phyloP scores from a whole-genome alignment of 106 monocot species.

The Platanthera guangdongensis region DNA sequence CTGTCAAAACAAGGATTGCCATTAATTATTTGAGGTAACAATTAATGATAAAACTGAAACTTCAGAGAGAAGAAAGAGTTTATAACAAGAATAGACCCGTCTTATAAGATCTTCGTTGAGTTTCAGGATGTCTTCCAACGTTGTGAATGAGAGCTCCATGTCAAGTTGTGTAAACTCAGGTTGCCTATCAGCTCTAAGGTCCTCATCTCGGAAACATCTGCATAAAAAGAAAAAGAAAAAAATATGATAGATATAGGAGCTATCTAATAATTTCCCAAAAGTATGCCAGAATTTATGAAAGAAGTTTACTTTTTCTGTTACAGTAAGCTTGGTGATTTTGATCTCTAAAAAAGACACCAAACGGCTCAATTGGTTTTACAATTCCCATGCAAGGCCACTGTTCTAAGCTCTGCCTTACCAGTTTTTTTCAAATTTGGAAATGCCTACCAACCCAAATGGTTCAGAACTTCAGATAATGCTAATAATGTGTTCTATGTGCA shows the following conservation, averaged over 20 bases:
- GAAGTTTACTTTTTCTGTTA: background rate
- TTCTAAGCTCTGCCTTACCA: background rate
- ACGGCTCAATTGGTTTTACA: background rate
- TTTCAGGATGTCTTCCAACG: constrained; percentile 86
- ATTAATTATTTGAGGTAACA: background rate
- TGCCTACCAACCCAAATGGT: background rate
- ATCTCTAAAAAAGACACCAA: background rate
- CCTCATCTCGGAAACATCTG: constrained; percentile 99
- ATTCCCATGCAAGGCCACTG: background rate
- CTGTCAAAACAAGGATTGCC: constrained; percentile 25
- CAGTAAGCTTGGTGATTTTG: background rate
- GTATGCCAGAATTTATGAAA: background rate
- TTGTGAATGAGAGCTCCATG: constrained; percentile 97
- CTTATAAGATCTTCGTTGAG: constrained; percentile 89
- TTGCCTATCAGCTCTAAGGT: constrained; percentile 94
- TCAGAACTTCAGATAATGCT: background rate
- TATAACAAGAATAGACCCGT: constrained; percentile 47
- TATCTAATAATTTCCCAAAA: background rate
- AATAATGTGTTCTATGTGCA: background rate
- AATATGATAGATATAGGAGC: background rate
- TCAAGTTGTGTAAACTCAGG: constrained; percentile 98
- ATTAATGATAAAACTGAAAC: background rate
- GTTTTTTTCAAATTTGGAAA: background rate
- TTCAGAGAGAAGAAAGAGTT: background rate
- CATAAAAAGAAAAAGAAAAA: background rate